These are phyloP conservation scores for Plantago ovata DNA, from an alignment of 257 asterid genomes.

Conservation along the genomic window DNA sequence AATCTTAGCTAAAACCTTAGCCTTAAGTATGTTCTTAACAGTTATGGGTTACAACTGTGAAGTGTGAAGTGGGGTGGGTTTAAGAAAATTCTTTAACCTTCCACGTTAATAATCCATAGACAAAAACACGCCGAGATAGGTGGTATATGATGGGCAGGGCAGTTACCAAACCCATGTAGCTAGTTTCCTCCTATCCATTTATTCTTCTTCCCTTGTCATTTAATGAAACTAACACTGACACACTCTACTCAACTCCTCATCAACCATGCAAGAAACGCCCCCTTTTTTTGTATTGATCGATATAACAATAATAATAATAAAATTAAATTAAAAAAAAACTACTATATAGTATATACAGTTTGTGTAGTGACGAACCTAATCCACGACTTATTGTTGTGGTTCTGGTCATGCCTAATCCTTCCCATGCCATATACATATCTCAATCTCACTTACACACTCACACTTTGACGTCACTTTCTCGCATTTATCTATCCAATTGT, in stretches of 20 bases:
- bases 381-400: constrained; percentile 48
- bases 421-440: constrained; percentile 13
- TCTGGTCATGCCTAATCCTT: constrained; percentile 41
- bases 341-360: no score
- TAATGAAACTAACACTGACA: constrained; percentile 36
- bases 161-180: constrained; percentile 57
- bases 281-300: constrained; percentile 5
- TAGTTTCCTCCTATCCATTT: constrained; percentile 61
- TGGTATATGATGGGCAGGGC: no score
- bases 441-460: not conserved
- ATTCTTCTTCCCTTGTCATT: constrained; percentile 50
- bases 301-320: no score
- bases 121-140: no score
- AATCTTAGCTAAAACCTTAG: no score
- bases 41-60: no score
- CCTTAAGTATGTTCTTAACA: no score
- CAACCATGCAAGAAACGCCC: not conserved
- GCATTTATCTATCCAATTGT: not conserved
- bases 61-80: no score
- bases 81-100: no score
- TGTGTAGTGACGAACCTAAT: constrained; percentile 40
- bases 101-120: no score
- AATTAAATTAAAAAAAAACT: no score
- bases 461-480: not conserved
- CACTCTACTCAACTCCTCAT: not conserved